Evolutionary conservation across 495 filamentous ascomycete species (phyloP), one percentile per base, ranked within the genome.

Genomic region (Penicillium argentinense): DNA sequence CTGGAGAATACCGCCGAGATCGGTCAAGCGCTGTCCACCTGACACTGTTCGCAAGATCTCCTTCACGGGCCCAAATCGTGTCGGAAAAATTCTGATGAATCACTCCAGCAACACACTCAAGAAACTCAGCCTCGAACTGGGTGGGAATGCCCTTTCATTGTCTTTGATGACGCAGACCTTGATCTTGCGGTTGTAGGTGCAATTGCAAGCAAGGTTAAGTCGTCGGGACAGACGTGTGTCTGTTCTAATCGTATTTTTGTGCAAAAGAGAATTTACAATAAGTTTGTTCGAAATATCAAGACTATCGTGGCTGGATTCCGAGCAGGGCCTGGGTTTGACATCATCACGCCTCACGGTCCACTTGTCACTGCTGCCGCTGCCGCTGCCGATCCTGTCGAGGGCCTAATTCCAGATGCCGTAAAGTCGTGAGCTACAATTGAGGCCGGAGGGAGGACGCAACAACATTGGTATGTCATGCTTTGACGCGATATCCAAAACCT

Each of bases 311-410:
- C 13, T 24, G 13, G 33, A 0, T 88, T 89, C 68, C 79, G 76
- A 42, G 81, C 90, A 29, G 87, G 87, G 9, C 73, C 78, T 56
- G 87, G 86, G 1, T 88, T 83, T 55, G 75, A 79, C 1, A 64
- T 72, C 11, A 75, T 73, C 26, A 69, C 78, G 36, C 89, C 83
- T 2, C 85, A 89, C 53, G 87, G 87, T 4, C 87, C 87, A 5
- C 64, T 91, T 11, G 89, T 89, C n/a, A n/a, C n/a, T n/a, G n/a
- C n/a, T 47, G 83, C 89, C 64, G 71, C 78, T 27, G 71, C 76
- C 2, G 87, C 86, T 12, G 64, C 88, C 25, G 67, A 56, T 30
- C 89, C 89, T 56, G 87, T 86, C 23, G 77, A 83, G 9, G 63
- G 72, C 11, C 87, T 90, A 56, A 79, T 91, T 11, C 69, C 73